A percentile compares a stretch with the other conserved stretches of the same genome.
Conservation (phyloP, 495 filamentous ascomycete genomes). For the Elasticomyces elasticus region DNA sequence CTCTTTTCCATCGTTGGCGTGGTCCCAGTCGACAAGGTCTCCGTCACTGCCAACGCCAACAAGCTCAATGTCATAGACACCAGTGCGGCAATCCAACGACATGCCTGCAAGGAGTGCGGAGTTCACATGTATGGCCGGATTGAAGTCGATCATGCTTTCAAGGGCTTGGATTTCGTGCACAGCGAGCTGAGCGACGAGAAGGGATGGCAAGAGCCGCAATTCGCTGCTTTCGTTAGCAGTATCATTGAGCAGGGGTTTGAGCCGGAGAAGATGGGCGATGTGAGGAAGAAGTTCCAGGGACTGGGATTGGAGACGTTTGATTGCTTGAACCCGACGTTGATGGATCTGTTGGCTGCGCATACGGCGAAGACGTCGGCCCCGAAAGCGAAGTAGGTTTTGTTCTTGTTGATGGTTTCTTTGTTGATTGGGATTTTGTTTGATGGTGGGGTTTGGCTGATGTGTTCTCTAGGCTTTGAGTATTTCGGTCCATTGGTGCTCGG, state of each 20-base stretch:
- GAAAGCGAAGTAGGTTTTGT: constrained; percentile 1
- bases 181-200: constrained; percentile 44
- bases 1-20: constrained; percentile 53
- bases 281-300: constrained; percentile 39
- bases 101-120: constrained; percentile 48
- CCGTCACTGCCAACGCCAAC: constrained; percentile 23
- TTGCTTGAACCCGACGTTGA: constrained; percentile 15
- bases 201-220: constrained; percentile 56
- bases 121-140: constrained; percentile 51
- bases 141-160: constrained; percentile 50
- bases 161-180: constrained; percentile 54
- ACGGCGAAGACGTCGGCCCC: not conserved
- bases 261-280: constrained; percentile 41
- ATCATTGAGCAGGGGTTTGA: constrained; percentile 54
- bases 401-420: not conserved
- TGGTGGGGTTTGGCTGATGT: not conserved
- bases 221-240: constrained; percentile 49
- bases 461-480: not conserved
- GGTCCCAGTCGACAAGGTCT: constrained; percentile 38
- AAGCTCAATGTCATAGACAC: constrained; percentile 47
- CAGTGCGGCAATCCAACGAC: constrained; percentile 44
- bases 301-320: constrained; percentile 49
- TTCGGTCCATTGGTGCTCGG: not conserved
- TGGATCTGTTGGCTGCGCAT: constrained; percentile 6
- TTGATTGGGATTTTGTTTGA: too few relatives aligned